Percentiles rank a stretch among this genome's conserved stretches.
Conservation (phyloP, 1,284 basidiomycete genomes). For the Ceratobasidium sp. region DNA sequence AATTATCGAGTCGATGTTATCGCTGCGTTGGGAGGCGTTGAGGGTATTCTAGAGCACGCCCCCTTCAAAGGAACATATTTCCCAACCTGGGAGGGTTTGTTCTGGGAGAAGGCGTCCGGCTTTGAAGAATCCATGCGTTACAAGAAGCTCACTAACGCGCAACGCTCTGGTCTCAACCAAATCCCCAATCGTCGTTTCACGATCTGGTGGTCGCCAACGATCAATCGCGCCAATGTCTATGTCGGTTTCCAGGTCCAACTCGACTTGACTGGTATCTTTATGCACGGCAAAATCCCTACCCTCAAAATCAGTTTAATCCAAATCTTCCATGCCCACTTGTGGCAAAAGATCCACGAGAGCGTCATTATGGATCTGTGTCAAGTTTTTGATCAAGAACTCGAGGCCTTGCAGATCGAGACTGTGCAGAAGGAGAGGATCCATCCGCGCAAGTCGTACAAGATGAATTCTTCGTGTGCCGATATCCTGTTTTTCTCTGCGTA, state of each 20-base stretch:
- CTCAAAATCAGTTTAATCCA: constrained; percentile 98
- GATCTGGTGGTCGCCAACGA: constrained; percentile 99
- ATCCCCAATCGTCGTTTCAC: constrained; percentile 99
- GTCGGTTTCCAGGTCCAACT: constrained; percentile 99
- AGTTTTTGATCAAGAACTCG: constrained; percentile 99
- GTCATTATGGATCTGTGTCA: constrained; percentile 99
- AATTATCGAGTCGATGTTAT: constrained; percentile 99
- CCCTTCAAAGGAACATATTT: constrained; percentile 98
- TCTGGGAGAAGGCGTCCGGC: constrained; percentile 95
- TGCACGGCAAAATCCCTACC: constrained; percentile 98
- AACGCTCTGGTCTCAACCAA: constrained; percentile 95
- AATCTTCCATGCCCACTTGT: constrained; percentile 99
- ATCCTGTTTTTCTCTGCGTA: constrained; percentile 96
- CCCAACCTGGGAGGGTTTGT: constrained; percentile 90
- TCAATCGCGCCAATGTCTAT: constrained; percentile 98
- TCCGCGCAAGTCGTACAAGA: constrained; percentile 99
- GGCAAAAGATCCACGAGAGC: constrained; percentile 89
- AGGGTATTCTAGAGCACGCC: constrained; percentile 96
- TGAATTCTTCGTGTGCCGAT: constrained; percentile 97
- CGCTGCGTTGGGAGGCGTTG: constrained; percentile 97
- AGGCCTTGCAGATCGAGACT: constrained; percentile 98
- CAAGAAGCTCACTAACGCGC: constrained; percentile 95
- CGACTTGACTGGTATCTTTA: constrained; percentile 94
- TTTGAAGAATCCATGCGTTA: constrained; percentile 98
- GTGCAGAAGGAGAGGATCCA: constrained; percentile 99